Evolutionary conservation across 768 basidiomycete species (phyloP).

Genomic region (Collybia sordida): DNA sequence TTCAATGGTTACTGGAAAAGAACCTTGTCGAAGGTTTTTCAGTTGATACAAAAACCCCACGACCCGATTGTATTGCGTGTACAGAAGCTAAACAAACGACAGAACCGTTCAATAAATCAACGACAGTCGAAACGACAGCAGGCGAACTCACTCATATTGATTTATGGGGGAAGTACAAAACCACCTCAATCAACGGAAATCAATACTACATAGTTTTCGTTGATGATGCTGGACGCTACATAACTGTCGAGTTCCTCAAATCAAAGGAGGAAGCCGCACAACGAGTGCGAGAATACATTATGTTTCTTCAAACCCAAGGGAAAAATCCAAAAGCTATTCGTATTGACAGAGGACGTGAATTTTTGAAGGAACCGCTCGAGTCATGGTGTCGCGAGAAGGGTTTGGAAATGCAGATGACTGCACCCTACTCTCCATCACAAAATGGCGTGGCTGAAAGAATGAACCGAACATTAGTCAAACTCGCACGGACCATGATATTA

Average conservation of each 20-base stretch:
- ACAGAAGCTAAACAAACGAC: slow-evolving; percentile 1
- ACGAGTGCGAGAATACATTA: not conserved
- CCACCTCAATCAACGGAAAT: slow-evolving; percentile 6
- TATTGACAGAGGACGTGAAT: slow-evolving; percentile 1
- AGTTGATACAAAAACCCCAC: not conserved
- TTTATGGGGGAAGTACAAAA: slow-evolving; percentile 8
- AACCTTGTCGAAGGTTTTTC: not conserved
- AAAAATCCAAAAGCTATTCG: not conserved
- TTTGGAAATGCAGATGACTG: slow-evolving; percentile 22
- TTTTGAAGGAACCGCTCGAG: not conserved
- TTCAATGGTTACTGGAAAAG: not conserved
- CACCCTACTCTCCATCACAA: slow-evolving; percentile 27
- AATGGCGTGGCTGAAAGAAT: slow-evolving; percentile 32
- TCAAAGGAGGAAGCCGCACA: not conserved
- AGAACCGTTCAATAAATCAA: not conserved
- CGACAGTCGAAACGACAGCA: not conserved
- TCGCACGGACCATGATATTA: slow-evolving; percentile 4
- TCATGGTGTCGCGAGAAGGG: slow-evolving; percentile 17
- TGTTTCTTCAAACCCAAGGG: not conserved
- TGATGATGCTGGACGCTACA: slow-evolving; percentile 1
- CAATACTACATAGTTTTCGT: slow-evolving; percentile 7
- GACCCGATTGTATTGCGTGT: slow-evolving; percentile 1
- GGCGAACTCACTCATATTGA: slow-evolving; percentile 7
- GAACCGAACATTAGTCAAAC: slow-evolving; percentile 20
- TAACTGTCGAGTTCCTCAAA: not conserved